phyloP scores from a whole-genome alignment of 2,329 filamentous ascomycete species.

The Rhynchosporium agropyri region DNA sequence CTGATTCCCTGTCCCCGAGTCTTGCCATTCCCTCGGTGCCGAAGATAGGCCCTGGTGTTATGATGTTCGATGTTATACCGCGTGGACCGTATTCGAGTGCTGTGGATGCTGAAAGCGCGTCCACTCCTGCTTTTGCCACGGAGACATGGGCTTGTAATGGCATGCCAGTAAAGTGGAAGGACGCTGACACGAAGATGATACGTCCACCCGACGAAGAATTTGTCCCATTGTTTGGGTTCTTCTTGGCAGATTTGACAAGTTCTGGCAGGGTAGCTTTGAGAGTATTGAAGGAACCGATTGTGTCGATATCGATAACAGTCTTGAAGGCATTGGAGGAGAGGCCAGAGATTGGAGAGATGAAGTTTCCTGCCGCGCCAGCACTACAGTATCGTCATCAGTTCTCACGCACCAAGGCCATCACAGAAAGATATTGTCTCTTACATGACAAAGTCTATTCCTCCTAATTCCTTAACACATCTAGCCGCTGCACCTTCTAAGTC shows the following conservation, averaged over 20 bases:
- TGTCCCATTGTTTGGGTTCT: conserved; percentile 59
- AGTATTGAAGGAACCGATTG: conserved; percentile 91
- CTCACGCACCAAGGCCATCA: neutral
- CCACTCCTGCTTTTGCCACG: conserved; percentile 88
- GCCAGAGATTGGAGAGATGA: conserved; percentile 80
- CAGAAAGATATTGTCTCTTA: conserved; percentile 47
- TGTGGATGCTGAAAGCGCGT: conserved; percentile 78
- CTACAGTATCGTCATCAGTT: conserved; percentile 47
- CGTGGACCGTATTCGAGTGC: conserved; percentile 88
- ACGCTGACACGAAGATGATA: conserved; percentile 88
- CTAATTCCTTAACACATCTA: conserved; percentile 78
- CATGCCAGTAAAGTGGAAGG: conserved; percentile 86
- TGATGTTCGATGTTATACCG: conserved; percentile 84
- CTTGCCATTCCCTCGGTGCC: conserved; percentile 81
- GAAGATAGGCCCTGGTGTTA: conserved; percentile 77
- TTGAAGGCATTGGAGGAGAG: conserved; percentile 91
- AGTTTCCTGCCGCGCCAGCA: conserved; percentile 94
- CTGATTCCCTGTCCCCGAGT: conserved; percentile 45
- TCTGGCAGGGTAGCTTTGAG: conserved; percentile 88
- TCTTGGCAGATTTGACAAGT: conserved; percentile 72
- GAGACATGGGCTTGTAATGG: conserved; percentile 88
- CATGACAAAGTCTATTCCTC: conserved; percentile 91
- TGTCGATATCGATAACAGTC: conserved; percentile 93
- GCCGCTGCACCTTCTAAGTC: conserved; percentile 74
- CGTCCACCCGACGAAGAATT: conserved; percentile 68